phyloP scores from a whole-genome alignment of 176 grass and related monocot genomes.

The Raddia distichophylla region DNA sequence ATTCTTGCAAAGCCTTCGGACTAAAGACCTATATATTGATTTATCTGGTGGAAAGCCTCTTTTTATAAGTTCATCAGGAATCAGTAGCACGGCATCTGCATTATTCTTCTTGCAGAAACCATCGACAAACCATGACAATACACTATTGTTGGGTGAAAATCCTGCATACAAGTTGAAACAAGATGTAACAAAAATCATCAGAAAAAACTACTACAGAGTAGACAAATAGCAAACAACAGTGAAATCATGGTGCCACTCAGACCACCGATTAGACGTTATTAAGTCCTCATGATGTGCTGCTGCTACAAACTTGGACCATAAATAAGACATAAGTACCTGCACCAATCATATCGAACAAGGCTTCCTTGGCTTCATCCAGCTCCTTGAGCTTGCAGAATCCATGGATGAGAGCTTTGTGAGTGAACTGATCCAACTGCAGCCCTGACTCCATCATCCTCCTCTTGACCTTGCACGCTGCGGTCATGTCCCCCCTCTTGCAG shows the following conservation, averaged over 20 bases:
- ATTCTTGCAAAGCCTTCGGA: conserved; percentile 84
- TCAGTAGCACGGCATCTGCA: conserved; percentile 56
- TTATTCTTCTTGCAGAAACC: conserved; percentile 67
- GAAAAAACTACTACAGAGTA: neutral
- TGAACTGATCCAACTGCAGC: conserved; percentile 75
- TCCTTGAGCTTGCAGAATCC: conserved; percentile 79
- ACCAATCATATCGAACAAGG: conserved; percentile 78
- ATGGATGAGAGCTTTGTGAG: conserved; percentile 88
- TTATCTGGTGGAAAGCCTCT: conserved; percentile 67
- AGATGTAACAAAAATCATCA: neutral
- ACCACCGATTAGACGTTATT: neutral
- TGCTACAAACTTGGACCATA: neutral
- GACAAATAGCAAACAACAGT: neutral
- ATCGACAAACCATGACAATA: conserved; percentile 86
- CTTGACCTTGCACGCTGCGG: conserved; percentile 66
- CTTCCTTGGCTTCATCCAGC: conserved; percentile 73
- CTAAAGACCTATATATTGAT: conserved; percentile 73
- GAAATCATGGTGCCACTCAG: neutral
- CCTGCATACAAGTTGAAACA: conserved; percentile 49
- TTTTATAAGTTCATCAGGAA: conserved; percentile 73
- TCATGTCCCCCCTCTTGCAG: conserved; percentile 83
- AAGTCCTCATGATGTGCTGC: neutral
- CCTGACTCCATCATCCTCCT: conserved; percentile 89
- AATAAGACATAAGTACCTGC: conserved; percentile 52
- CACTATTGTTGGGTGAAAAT: conserved; percentile 65